Conservation (phyloP, 1,284 basidiomycete genomes). For the Trametes pubescens region DNA sequence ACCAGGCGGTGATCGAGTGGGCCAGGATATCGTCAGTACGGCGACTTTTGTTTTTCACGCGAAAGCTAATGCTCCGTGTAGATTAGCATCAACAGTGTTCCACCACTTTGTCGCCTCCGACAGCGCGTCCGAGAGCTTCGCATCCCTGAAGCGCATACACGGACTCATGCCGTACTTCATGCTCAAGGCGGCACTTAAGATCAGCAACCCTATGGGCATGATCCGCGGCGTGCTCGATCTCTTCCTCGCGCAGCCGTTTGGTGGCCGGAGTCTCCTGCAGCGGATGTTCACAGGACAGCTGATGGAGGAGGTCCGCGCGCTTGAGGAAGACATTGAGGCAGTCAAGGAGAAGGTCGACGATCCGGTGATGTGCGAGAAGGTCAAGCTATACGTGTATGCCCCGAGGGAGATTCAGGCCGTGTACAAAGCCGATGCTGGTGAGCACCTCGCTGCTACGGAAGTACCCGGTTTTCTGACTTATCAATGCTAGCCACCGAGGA, state of each 20-base stretch:
- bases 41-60: no score
- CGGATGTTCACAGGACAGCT: slow-evolving; percentile 95
- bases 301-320: slow-evolving; percentile 85
- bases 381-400: slow-evolving; percentile 87
- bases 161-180: slow-evolving; percentile 98
- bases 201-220: slow-evolving; percentile 98
- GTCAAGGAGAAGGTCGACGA: slow-evolving; percentile 93
- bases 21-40: slow-evolving; percentile 90
- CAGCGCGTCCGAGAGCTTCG: slow-evolving; percentile 89
- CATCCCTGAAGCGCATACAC: slow-evolving; percentile 91
- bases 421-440: slow-evolving; percentile 82
- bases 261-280: slow-evolving; percentile 90
- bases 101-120: slow-evolving; percentile 95
- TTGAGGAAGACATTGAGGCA: slow-evolving; percentile 87
- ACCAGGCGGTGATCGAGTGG: slow-evolving; percentile 94
- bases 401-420: slow-evolving; percentile 88
- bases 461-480: not conserved
- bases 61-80: slow-evolving; percentile 39
- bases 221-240: slow-evolving; percentile 93
- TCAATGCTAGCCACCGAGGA: slow-evolving; percentile 64
- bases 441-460: slow-evolving; percentile 33
- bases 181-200: slow-evolving; percentile 89
- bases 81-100: slow-evolving; percentile 95
- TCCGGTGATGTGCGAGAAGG: slow-evolving; percentile 87
- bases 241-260: slow-evolving; percentile 98